Evolutionary conservation across 176 grass and related monocot species (phyloP).

Genomic region (Cenchrus purpureus): DNA sequence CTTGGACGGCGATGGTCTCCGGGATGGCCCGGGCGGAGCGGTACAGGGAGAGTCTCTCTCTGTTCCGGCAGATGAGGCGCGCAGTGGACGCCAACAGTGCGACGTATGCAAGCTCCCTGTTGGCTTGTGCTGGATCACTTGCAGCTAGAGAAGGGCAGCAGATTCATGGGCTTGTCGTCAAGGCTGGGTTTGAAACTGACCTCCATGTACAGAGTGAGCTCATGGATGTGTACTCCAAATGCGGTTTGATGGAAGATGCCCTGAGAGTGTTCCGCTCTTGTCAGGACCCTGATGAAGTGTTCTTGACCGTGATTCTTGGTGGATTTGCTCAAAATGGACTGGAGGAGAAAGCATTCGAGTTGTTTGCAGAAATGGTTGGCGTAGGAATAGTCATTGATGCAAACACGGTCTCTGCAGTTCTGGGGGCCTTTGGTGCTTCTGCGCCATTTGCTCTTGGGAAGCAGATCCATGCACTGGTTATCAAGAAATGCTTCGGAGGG

Average conservation of each 20-base stretch:
- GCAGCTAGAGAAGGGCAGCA: constrained; percentile 63
- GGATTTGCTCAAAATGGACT: constrained; percentile 83
- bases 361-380: constrained; percentile 64
- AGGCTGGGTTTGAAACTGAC: constrained; percentile 59
- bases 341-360: constrained; percentile 60
- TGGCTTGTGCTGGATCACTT: constrained; percentile 64
- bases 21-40: constrained; percentile 63
- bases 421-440: constrained; percentile 72
- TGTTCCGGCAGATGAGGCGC: constrained; percentile 64
- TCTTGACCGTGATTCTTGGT: constrained; percentile 72
- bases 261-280: constrained; percentile 65
- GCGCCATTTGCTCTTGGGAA: constrained; percentile 76
- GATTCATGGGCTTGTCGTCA: constrained; percentile 78
- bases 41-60: constrained; percentile 54
- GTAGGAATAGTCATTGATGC: constrained; percentile 53
- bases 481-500: constrained; percentile 56
- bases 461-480: constrained; percentile 73
- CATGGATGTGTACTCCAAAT: constrained; percentile 96
- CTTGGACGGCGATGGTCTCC: constrained; percentile 85
- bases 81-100: constrained; percentile 59
- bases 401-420: constrained; percentile 74
- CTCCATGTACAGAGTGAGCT: constrained; percentile 70
- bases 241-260: constrained; percentile 75
- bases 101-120: constrained; percentile 63
- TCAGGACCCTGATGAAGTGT: constrained; percentile 67